Conservation (phyloP, 495 filamentous ascomycete genomes). For the Hypoxylon lenormandii region DNA sequence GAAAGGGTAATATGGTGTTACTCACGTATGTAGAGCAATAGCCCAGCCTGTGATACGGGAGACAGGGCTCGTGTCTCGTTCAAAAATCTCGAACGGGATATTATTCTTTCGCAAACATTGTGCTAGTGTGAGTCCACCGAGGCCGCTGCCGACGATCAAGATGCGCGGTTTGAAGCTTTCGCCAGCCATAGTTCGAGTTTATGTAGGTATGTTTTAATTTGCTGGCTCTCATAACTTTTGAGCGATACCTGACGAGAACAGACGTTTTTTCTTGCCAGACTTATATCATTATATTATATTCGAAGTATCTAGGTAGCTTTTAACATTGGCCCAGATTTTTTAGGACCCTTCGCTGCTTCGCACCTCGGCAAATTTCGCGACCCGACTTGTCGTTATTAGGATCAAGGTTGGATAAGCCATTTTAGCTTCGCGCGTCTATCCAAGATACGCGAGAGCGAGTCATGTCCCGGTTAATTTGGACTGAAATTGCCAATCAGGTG, state of each 20-base stretch:
- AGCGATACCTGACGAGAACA: neutral
- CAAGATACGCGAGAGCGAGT: constrained; percentile 1
- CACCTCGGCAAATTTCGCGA: constrained; percentile 1
- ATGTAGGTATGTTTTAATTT: neutral
- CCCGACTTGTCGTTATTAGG: neutral
- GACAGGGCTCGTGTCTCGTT: constrained; percentile 57
- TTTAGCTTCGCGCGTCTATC: neutral
- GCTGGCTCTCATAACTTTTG: neutral
- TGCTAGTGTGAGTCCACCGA: constrained; percentile 54
- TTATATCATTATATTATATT: neutral
- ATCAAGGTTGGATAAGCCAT: neutral
- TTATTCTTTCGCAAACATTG: constrained; percentile 63
- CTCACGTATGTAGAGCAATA: constrained; percentile 67
- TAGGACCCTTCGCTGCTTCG: no score
- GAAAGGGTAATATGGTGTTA: neutral
- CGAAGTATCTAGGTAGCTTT: neutral
- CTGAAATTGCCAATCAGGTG: no score
- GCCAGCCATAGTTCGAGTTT: constrained; percentile 24
- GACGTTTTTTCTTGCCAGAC: neutral
- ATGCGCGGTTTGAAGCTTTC: constrained; percentile 39
- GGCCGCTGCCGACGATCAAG: constrained; percentile 51
- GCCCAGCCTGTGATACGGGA: constrained; percentile 64
- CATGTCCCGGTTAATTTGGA: neutral
- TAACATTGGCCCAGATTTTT: no score
- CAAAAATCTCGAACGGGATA: constrained; percentile 64